These are phyloP conservation scores for Diutina siamensis DNA, from an alignment of 1,139 yeast genomes.

Conservation along the genomic window DNA sequence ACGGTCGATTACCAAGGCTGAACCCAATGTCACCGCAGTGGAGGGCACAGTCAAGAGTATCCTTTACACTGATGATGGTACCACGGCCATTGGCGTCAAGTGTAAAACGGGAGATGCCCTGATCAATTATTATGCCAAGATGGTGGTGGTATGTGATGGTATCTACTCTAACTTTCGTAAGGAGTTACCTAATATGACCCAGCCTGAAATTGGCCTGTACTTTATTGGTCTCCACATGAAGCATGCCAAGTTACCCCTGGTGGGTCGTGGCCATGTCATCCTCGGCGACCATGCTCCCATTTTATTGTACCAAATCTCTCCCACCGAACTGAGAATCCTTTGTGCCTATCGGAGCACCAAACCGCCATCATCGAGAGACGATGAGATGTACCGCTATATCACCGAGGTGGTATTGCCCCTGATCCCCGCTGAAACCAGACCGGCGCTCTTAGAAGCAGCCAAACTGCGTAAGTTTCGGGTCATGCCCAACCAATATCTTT, in stretches of 20 bases:
- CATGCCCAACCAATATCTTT: constrained; percentile 90
- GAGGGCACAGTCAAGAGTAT: constrained; percentile 74
- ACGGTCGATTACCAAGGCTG: constrained; percentile 56
- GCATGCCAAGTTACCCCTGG: constrained; percentile 61
- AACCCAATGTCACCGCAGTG: constrained; percentile 60
- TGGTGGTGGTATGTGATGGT: constrained; percentile 85
- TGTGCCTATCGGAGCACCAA: constrained; percentile 75
- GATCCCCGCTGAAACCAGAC: constrained; percentile 52
- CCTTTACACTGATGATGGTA: constrained; percentile 34
- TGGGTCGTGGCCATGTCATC: constrained; percentile 80
- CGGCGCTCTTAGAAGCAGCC: constrained; percentile 46
- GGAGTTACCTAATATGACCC: constrained; percentile 43
- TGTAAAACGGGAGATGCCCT: constrained; percentile 20
- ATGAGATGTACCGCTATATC: constrained; percentile 54
- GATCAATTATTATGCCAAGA: constrained; percentile 38
- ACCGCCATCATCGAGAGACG: constrained; percentile 55
- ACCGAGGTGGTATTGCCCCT: constrained; percentile 48
- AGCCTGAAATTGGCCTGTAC: constrained; percentile 66
- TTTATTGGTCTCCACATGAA: constrained; percentile 75
- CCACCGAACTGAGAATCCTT: constrained; percentile 72
- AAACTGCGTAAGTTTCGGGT: constrained; percentile 46
- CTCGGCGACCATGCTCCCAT: constrained; percentile 83
- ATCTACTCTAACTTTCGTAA: constrained; percentile 88
- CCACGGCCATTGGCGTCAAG: constrained; percentile 58
- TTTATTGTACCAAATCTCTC: constrained; percentile 75